Evolutionary conservation across 2,329 filamentous ascomycete species (phyloP).

Genomic region (Coniochaeta sp.): DNA sequence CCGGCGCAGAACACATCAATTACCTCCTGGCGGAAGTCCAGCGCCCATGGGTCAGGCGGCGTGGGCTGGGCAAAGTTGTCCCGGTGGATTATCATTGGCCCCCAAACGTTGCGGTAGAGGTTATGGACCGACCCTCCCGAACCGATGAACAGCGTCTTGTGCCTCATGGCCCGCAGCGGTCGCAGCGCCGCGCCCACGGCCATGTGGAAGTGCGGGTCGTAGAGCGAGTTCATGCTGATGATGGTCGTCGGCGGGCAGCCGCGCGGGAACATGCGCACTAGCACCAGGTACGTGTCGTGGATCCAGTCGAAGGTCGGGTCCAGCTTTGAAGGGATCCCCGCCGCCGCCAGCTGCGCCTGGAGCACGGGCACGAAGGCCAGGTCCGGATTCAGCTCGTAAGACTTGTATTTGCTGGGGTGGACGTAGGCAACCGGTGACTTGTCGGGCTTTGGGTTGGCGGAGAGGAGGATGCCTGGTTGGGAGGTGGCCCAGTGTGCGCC

Average conservation of each 20-base stretch:
- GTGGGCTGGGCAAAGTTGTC: constrained; percentile 56
- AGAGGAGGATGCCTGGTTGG: constrained; percentile 50
- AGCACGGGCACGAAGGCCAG: constrained; percentile 42
- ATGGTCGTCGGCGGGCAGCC: constrained; percentile 61
- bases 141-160: constrained; percentile 47
- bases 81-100: constrained; percentile 53
- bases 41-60: constrained; percentile 51
- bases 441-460: constrained; percentile 50
- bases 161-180: constrained; percentile 37
- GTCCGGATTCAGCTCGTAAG: constrained; percentile 57
- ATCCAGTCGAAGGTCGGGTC: constrained; percentile 62
- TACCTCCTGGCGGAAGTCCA: constrained; percentile 58
- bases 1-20: constrained; percentile 10
- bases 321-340: constrained; percentile 45
- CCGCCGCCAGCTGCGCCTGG: constrained; percentile 38
- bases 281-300: constrained; percentile 62
- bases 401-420: constrained; percentile 55
- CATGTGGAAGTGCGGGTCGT: constrained; percentile 36
- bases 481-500: constrained; percentile 60
- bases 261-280: constrained; percentile 62
- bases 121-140: constrained; percentile 62
- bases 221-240: constrained; percentile 28
- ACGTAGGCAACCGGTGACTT: constrained; percentile 63
- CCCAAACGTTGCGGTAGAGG: constrained; percentile 61
- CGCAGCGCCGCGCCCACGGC: constrained; percentile 50